Evolutionary conservation across 2,329 filamentous ascomycete genomes (phyloP), one percentile per base, ranked within the genome.

Genomic region (Colletotrichum destructivum): DNA sequence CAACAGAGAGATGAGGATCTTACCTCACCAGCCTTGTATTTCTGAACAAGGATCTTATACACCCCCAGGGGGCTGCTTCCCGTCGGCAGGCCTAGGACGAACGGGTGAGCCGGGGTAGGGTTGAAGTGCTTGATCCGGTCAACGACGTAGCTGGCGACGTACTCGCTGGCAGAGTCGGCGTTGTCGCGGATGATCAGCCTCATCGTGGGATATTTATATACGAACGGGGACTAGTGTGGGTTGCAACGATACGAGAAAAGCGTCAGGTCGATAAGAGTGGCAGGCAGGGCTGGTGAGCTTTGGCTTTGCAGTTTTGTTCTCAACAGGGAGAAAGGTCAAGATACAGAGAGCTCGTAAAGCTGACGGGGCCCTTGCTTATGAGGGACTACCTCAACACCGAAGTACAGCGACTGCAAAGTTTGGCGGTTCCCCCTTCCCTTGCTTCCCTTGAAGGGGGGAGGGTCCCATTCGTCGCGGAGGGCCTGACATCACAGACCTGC

Each of bases 161-260:
- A 95, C 76, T 87, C 86, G 78, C 93, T 94, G 68, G 92, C 92
- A 73, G 88, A 84, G 66, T 87, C 82, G 76, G 92, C 87, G 78
- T 94, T 88, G 81, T 95, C 91, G 80, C 93, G 89, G 79, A 96
- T 93, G 82, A 96, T 95, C 78, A 96, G 89, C 84, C 93, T 91
- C 94, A 94, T 96, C 77, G 76, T 84, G 80, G 72, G 67, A 7
- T 62, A 15, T 68, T 71, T 73, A 23, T 73, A 23, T 69, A 66
- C 71, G 65, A 72, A 75, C 69, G 73, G 71, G 73, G 76, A 75
- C 70, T 74, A 69, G 71, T 57, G 62, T 70, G 55, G 56, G 21
- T 40, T 68, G 31, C 64, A 69, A 64, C 23, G 59, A 67, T 70
- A 31, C 42, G 35, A 56, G 23, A 52, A 15, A 35, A 42, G 35